Evolutionary conservation across 2,329 filamentous ascomycete species (phyloP).

Genomic region (Paraphaeosphaeria sporulosa): DNA sequence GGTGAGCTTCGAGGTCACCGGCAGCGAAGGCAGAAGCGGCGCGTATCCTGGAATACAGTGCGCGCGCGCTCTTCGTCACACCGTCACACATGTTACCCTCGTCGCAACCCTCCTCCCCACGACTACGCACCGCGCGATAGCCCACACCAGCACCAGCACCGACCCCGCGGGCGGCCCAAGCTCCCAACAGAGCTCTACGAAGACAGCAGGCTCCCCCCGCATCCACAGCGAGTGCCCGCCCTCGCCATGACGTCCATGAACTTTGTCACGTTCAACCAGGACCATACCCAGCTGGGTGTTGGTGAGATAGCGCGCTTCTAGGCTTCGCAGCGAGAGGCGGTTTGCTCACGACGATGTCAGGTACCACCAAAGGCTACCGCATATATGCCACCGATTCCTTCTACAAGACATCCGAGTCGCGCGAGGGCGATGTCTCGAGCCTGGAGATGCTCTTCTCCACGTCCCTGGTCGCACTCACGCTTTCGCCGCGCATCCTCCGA

Average conservation of each 20-base stretch:
- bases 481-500: slow-evolving; percentile 89
- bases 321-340: slow-evolving; percentile 58
- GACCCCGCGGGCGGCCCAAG: slow-evolving; percentile 29
- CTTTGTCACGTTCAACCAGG: slow-evolving; percentile 99
- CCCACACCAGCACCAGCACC: not conserved
- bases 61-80: not conserved
- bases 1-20: not conserved
- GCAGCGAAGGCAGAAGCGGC: slow-evolving; percentile 1
- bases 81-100: slow-evolving; percentile 16
- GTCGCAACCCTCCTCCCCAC: slow-evolving; percentile 1
- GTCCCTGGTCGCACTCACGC: slow-evolving; percentile 89
- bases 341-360: slow-evolving; percentile 54
- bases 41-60: not conserved
- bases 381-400: slow-evolving; percentile 98
- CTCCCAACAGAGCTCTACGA: slow-evolving; percentile 21
- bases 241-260: slow-evolving; percentile 69
- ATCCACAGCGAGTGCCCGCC: slow-evolving; percentile 11
- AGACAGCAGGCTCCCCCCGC: slow-evolving; percentile 6
- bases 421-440: slow-evolving; percentile 93
- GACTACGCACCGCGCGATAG: not conserved
- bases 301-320: slow-evolving; percentile 42
- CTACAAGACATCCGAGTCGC: slow-evolving; percentile 90
- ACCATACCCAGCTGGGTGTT: slow-evolving; percentile 95
- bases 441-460: slow-evolving; percentile 99
- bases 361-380: slow-evolving; percentile 91